Conservation (phyloP, 768 basidiomycete genomes). For the Pulveroboletus sp. region DNA sequence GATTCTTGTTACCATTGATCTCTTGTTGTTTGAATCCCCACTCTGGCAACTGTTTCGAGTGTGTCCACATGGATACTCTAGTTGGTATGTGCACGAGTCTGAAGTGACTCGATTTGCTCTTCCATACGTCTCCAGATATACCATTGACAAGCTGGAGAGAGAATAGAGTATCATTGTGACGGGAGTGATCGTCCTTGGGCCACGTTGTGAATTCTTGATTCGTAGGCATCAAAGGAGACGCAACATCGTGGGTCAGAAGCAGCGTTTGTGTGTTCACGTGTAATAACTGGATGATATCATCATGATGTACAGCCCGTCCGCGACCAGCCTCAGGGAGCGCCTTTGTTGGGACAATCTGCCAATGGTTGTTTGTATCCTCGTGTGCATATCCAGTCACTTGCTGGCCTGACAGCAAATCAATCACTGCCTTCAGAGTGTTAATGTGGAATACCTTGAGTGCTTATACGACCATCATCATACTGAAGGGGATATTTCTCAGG, state of each 20-base stretch:
- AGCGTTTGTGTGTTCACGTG: conserved; percentile 81
- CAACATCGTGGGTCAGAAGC: conserved; percentile 95
- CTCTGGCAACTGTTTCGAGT: conserved; percentile 77
- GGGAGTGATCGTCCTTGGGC: conserved; percentile 68
- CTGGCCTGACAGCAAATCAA: conserved; percentile 53
- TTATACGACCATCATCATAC: conserved; percentile 94
- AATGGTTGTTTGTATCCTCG: conserved; percentile 91
- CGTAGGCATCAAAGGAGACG: conserved; percentile 93
- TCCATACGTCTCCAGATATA: conserved; percentile 78
- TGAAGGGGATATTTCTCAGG: conserved; percentile 84
- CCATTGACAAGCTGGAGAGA: conserved; percentile 67
- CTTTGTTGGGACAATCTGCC: conserved; percentile 94
- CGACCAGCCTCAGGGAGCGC: conserved; percentile 91
- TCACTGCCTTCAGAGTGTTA: neutral
- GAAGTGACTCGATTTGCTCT: conserved; percentile 92
- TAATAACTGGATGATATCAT: conserved; percentile 83
- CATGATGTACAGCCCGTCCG: conserved; percentile 85
- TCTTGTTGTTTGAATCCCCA: conserved; percentile 99
- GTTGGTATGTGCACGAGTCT: conserved; percentile 85
- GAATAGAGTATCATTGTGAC: conserved; percentile 90
- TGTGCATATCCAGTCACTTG: conserved; percentile 95
- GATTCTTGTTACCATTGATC: conserved; percentile 94
- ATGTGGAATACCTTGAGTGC: conserved; percentile 66
- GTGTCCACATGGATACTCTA: conserved; percentile 92
- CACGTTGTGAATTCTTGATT: conserved; percentile 98